Base-by-base conservation (phyloP, 2,329 filamentous ascomycete species). In the Xylariaceae sp. region DNA sequence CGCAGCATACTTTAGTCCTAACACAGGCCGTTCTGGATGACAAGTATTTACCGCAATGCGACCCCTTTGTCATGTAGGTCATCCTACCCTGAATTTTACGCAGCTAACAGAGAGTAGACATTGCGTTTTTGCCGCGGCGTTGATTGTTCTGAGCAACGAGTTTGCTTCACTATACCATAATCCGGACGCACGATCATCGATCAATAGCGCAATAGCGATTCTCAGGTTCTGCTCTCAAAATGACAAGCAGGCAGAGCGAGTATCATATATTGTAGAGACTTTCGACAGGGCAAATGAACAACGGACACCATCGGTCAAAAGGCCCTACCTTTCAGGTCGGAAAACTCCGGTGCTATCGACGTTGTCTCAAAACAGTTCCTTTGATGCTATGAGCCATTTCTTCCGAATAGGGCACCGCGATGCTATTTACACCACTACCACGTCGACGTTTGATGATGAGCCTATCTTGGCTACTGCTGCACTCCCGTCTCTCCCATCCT, bases 51-150 rank as follows among this genome's bases (percentile, higher is more conserved):
- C 76, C 81, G 1, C 76, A 75, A 54, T 74, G 81, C 51, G 81
- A 85, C 62, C 82, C 82, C 0, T 83, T 85, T 60, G 73, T 83
- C 55, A 76, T 84, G 82, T 85, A 70, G 73, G 81, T 71, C 15
- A 9, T 42, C 4, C 51, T 15, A 37, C 15, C 6, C 47, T 56
- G 34, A 8, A n/a, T 51, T 34, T 30, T 10, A 23, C 44, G 8
- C 45, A 30, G 13, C 58, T 66, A 47, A 66, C 63, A 42, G 62
- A 56, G n/a, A 51, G 11, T 15, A 85, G 83, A 64, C 80, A 84
- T 65, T 83, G 81, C 56, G 74, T 85, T 45, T 85, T 84, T 61
- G 75, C 82, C 4, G 79, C 82, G 0, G 75, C 78, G 0, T 73
- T 86, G 1, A 75, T 85, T 37, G 73, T 84, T 2, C 70, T 84